Evolutionary conservation across 345 rosid genomes (phyloP), one percentile per base, ranked within the genome.

Genomic region (Sonneratia alba): DNA sequence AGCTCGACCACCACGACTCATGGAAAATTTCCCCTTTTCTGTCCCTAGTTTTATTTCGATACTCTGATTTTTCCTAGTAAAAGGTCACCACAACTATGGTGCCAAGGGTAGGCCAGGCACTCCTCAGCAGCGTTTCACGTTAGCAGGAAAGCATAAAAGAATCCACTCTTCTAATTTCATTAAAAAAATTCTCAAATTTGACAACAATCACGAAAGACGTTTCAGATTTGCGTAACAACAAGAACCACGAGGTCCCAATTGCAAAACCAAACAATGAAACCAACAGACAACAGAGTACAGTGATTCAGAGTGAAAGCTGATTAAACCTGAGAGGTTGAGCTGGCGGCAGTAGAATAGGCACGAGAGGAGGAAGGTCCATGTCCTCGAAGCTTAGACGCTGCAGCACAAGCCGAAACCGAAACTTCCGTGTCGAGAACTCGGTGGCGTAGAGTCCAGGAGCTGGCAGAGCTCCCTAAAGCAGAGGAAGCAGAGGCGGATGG

Each of bases 301-400:
- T 4, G 43, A 19, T 16, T 16, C 8, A 66, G 16, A 38, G 51
- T 12, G 53, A 67, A 16, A 43, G 34, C 63, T 53, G 34, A 57
- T 67, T n/a, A 22, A 68, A 83, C 90, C 86, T 83, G 90, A 1
- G 82, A 77, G 0, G 66, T 4, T 36, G 84, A 77, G 78, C 81
- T 75, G 32, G 76, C 62, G 7, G 85, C 78, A 16, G 90, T 16
- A 48, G 75, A 83, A 67, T 66, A 77, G 45, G 80, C 81, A 10
- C 77, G 85, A 72, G 83, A 3, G 72, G 86, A 75, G 38, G 75
- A 81, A 80, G 36, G 32, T 18, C 84, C 81, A 64, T 83, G 78
- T 70, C 51, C 36, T 73, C 80, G 72, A 81, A 42, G 74, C 27
- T 63, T 70, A 53, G 13, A 74, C 3, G 51, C 15, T 21, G 0